Evolutionary conservation across 257 asterid genomes (phyloP), one percentile per base, ranked within the genome.

Genomic region (Solanum chilense): DNA sequence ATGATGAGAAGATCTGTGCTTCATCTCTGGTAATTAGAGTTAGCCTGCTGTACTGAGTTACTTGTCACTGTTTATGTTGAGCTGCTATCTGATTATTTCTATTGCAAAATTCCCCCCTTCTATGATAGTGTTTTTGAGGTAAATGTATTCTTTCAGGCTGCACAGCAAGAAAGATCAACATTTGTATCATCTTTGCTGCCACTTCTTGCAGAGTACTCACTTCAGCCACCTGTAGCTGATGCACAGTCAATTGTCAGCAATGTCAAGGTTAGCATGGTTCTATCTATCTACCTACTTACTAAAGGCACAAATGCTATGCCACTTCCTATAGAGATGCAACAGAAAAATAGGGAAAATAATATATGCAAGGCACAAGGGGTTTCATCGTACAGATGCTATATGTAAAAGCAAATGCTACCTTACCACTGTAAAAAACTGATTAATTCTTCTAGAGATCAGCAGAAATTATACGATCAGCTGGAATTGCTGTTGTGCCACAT

Each of bases 211-310:
- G 98, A 97, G 90, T 95, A 97, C 93, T 93, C 96, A 87, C 96
- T 97, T 87, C 96, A 96, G 93, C 98, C 98, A 64, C 93, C 94
- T 71, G 95, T 90, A 88, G 92, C 96, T 60, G 98, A 97, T 93
- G 99, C 99, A 86, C 99, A 97, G 87, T 96, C 99, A 86, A 94
- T 97, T 91, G 99, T 95, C 90, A 93, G 99, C 86, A 92, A 93
- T 90, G 94, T 95, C 91, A 97, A 97, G 99, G 99, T 96, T 74
- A 87, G 87, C 85, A 70, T 77, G 86, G n/a, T 25, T 29, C 58
- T 41, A 23, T 23, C 25, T 71, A 33, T 21, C 49, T 37, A 73
- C 47, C 81, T 73, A 69, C 66, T n/a, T 14, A 78, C 39, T 80
- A 80, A 47, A 45, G 68, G 68, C 62, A 29, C 85, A 52, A 9